Conservation (phyloP, 331 rosid genomes). For the Stylosanthes scabra region DNA sequence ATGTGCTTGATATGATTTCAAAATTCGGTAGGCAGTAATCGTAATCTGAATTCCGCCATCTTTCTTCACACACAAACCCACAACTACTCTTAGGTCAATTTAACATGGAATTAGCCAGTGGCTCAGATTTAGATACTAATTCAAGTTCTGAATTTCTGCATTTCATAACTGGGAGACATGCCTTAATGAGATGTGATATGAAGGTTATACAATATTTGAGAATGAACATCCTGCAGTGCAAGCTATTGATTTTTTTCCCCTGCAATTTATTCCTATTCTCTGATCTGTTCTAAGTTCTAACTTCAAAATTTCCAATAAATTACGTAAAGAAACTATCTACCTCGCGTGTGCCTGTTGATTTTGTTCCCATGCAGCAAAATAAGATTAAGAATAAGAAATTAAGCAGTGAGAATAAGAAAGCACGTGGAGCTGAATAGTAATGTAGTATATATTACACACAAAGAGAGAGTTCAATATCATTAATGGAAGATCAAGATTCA, state of each 20-base stretch:
- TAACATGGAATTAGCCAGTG: conserved; percentile 3
- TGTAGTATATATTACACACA: conserved; percentile 53
- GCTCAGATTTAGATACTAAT: neutral
- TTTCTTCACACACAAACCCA: neutral
- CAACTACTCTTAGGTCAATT: neutral
- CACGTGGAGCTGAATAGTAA: conserved; percentile 44
- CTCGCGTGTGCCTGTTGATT: neutral
- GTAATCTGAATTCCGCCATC: conserved; percentile 10
- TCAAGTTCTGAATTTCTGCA: conserved; percentile 16
- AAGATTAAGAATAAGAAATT: conserved; percentile 26
- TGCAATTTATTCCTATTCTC: neutral
- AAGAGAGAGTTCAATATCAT: conserved; percentile 43
- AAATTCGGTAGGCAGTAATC: conserved; percentile 41
- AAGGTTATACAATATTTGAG: neutral
- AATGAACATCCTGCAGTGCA: conserved; percentile 10
- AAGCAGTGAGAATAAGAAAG: conserved; percentile 41
- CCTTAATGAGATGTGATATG: neutral
- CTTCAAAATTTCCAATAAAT: neutral
- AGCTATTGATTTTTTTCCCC: too few species aligned
- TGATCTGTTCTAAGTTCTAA: neutral
- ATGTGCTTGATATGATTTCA: conserved; percentile 62
- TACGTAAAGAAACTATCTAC: neutral
- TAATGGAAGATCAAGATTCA: conserved; percentile 32
- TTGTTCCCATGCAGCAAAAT: conserved; percentile 19
- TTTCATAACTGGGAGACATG: neutral